These are phyloP conservation scores for Nothophoma quercina DNA, from an alignment of 2,329 filamentous ascomycete species.

Conservation along the genomic window DNA sequence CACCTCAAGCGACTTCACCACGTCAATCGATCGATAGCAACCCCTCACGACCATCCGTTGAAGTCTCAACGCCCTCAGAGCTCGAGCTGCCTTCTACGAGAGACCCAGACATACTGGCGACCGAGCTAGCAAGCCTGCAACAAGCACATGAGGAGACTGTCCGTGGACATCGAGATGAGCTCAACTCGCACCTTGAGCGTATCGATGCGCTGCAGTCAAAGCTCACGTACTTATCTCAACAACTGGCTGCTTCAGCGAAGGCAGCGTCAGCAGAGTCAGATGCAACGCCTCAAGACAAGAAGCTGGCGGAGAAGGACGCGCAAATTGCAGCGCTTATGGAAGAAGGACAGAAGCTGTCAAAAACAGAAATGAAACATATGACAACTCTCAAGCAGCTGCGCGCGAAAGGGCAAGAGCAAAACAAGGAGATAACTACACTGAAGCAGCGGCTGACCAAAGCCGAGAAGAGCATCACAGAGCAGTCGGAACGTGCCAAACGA, in stretches of 20 bases:
- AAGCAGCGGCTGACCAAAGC: slow-evolving; percentile 70
- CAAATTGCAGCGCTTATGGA: slow-evolving; percentile 89
- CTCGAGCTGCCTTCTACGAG: slow-evolving; percentile 38
- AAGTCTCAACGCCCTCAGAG: slow-evolving; percentile 39
- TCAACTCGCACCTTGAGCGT: slow-evolving; percentile 82
- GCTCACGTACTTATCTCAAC: slow-evolving; percentile 83
- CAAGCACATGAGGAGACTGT: slow-evolving; percentile 60
- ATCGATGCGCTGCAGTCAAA: slow-evolving; percentile 94
- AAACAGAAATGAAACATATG: slow-evolving; percentile 84
- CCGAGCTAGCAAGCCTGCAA: slow-evolving; percentile 58
- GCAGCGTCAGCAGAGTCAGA: slow-evolving; percentile 62
- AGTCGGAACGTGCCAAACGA: slow-evolving; percentile 67
- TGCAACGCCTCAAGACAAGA: slow-evolving; percentile 66
- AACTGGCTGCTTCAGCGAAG: slow-evolving; percentile 78
- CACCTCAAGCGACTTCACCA: slow-evolving; percentile 37
- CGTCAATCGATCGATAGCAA: slow-evolving; percentile 46
- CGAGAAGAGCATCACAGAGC: slow-evolving; percentile 69
- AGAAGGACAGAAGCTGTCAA: slow-evolving; percentile 88
- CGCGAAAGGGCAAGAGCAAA: slow-evolving; percentile 59
- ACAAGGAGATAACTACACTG: slow-evolving; percentile 58
- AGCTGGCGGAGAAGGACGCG: slow-evolving; percentile 87
- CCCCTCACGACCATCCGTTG: slow-evolving; percentile 41
- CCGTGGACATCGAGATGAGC: slow-evolving; percentile 77
- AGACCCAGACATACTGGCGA: slow-evolving; percentile 49
- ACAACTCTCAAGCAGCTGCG: slow-evolving; percentile 82